Percentiles rank a stretch among this genome's conserved stretches.
These are phyloP conservation scores for Aureobasidium mangrovei DNA, from an alignment of 2,329 filamentous ascomycete genomes.

Conservation along the genomic window DNA sequence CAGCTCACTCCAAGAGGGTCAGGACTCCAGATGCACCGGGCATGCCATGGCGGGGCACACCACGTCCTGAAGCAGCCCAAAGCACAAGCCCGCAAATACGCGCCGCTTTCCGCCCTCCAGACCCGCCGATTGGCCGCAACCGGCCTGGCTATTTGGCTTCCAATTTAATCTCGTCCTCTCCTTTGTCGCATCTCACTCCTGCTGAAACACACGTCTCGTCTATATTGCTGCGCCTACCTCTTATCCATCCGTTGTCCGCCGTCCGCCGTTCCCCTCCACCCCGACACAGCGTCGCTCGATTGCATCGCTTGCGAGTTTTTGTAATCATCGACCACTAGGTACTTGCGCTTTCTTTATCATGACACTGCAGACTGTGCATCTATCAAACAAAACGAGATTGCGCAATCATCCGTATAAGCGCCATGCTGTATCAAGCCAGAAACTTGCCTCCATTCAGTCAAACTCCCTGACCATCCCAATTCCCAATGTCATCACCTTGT, in stretches of 20 bases:
- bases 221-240: constrained; percentile 1
- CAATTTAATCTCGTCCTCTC: background rate
- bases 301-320: background rate
- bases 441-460: background rate
- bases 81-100: constrained; percentile 12
- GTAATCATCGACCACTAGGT: background rate
- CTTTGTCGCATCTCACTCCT: constrained; percentile 11
- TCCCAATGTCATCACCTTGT: constrained; percentile 12
- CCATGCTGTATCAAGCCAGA: background rate
- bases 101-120: constrained; percentile 7
- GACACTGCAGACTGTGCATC: background rate
- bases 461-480: constrained; percentile 8
- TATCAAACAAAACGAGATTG: constrained; percentile 11
- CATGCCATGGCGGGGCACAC: constrained; percentile 3
- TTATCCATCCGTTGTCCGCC: background rate
- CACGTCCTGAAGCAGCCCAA: constrained; percentile 4
- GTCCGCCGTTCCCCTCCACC: constrained; percentile 4
- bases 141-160: background rate
- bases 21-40: background rate
- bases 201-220: constrained; percentile 6
- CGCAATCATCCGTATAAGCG: constrained; percentile 5
- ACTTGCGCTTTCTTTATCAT: too few relatives aligned
- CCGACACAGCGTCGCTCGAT: constrained; percentile 6
- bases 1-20: background rate
- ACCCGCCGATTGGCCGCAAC: constrained; percentile 6